Conservation (phyloP, 768 basidiomycete species). For the Dentipellis sp. region DNA sequence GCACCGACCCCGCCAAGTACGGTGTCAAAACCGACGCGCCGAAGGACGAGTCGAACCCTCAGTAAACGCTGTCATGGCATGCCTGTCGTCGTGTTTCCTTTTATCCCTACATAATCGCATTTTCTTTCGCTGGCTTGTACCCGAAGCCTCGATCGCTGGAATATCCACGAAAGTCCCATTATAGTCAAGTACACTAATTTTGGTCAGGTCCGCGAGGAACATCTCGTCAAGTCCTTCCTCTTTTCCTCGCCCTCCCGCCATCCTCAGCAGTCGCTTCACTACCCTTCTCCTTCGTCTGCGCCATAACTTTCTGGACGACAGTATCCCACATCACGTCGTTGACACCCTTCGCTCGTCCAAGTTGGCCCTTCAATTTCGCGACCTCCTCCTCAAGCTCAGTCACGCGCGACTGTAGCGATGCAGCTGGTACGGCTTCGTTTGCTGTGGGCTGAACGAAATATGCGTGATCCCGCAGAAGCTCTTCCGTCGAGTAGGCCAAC, state of each 20-base stretch:
- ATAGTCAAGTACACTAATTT: not conserved
- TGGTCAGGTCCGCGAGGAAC: not conserved
- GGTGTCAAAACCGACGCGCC: constrained; percentile 15
- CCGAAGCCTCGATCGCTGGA: not conserved
- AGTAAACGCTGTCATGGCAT: not conserved
- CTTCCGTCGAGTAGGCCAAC: constrained; percentile 36
- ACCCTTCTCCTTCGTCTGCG: constrained; percentile 22
- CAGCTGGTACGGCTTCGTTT: constrained; percentile 23
- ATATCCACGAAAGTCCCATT: not conserved
- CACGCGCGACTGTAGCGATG: constrained; percentile 44
- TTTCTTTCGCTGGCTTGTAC: not conserved
- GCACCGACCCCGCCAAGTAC: constrained; percentile 79
- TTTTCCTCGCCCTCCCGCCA: not conserved
- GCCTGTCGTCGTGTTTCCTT: not conserved
- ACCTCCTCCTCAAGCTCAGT: constrained; percentile 69
- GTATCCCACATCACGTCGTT: constrained; percentile 93
- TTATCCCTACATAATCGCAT: not conserved
- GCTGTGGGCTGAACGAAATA: constrained; percentile 47
- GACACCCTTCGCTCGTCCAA: constrained; percentile 80
- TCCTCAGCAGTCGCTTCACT: not conserved
- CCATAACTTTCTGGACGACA: constrained; percentile 57
- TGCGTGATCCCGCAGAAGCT: constrained; percentile 56
- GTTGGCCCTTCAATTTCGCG: constrained; percentile 49
- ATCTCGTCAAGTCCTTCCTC: not conserved
- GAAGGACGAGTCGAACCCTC: constrained; percentile 11